Base-by-base conservation (phyloP, 768 basidiomycete genomes). In the Pisolithus marmoratus region DNA sequence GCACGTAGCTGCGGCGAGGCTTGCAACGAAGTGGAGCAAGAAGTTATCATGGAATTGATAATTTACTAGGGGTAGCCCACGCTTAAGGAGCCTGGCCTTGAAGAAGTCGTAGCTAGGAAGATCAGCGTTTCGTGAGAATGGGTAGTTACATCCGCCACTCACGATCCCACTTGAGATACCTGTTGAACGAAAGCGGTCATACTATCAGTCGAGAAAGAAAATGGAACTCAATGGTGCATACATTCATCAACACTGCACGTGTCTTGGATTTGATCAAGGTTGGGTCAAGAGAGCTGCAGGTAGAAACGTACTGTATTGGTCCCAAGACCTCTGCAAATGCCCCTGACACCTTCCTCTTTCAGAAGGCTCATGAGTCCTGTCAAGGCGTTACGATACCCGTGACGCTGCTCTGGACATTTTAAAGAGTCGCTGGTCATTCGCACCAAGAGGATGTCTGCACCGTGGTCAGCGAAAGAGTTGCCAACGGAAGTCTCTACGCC, bases 401-500 rank as follows among this genome's bases (percentile, higher is more conserved):
- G 90, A 50, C 83, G 76, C 58, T 84, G 77, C 53, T 86, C 84
- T 23, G 83, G 80, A 17, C 87, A 83, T 57, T 87, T 81, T 26
- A 85, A 74, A 7, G 81, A 77, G 66, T 95, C 92, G 58, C 87
- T 92, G 23, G 90, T 91, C 92, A 95, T 95, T 49, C 92, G 75
- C 14, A 90, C 84, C 40, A 91, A 72, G 7, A 90, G 59, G 49
- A 90, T 83, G 64, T 90, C 88, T 80, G 55, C 49, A 41, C 38
- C 34, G n/a, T 52, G 47, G 51, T 38, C 22, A 51, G 19, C 52
- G 8, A 51, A 23, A 37, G 8, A 19, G 19, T 5, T 11, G n/a
- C 19, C 4, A 12, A 4, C 29, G 14, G 7, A 42, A 23, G 26
- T 24, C 38, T 23, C 17, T 17, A 38, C 41, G 4, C 4, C 15